A percentile compares a stretch with the other conserved stretches of the same genome.
Evolutionary conservation across 1,284 basidiomycete genomes (phyloP).

Genomic region (Schizophyllum amplum): DNA sequence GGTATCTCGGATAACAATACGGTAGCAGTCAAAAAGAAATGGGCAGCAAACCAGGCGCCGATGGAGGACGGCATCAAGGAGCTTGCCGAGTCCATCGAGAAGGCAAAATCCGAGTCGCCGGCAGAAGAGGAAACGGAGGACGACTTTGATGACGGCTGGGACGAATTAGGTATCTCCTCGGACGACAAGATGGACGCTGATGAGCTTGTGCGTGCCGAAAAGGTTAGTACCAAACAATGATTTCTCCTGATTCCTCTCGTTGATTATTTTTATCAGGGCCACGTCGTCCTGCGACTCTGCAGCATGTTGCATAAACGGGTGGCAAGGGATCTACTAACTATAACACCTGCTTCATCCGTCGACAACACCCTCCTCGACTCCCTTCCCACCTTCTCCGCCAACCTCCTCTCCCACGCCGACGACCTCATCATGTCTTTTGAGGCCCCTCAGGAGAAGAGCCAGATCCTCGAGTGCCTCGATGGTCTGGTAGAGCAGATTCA

Average conservation of each 20-base stretch:
- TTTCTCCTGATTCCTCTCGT: conserved; percentile 1
- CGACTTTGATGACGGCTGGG: conserved; percentile 52
- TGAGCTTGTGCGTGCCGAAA: conserved; percentile 42
- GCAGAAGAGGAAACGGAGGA: conserved; percentile 23
- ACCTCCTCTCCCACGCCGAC: conserved; percentile 47
- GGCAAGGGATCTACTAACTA: conserved; percentile 38
- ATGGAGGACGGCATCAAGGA: conserved; percentile 58
- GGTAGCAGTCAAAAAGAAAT: conserved; percentile 48
- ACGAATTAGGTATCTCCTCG: conserved; percentile 48
- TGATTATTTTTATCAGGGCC: conserved; percentile 30
- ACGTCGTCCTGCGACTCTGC: conserved; percentile 49
- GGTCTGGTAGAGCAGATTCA: conserved; percentile 29
- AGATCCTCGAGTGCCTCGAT: conserved; percentile 31
- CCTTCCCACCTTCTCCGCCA: conserved; percentile 41
- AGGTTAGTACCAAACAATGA: conserved; percentile 41
- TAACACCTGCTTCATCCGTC: conserved; percentile 12
- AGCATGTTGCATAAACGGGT: conserved; percentile 58
- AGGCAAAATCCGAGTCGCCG: conserved; percentile 19
- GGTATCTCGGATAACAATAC: conserved; percentile 51
- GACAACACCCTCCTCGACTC: conserved; percentile 33
- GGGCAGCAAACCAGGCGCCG: conserved; percentile 47
- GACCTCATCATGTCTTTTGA: conserved; percentile 59
- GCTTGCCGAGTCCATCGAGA: conserved; percentile 45
- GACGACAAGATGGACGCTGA: conserved; percentile 27
- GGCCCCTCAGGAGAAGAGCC: conserved; percentile 43